A percentile compares a stretch with the other conserved stretches of the same genome.
Evolutionary conservation across 306 rosid genomes (phyloP).

Genomic region (Rosa chinensis): DNA sequence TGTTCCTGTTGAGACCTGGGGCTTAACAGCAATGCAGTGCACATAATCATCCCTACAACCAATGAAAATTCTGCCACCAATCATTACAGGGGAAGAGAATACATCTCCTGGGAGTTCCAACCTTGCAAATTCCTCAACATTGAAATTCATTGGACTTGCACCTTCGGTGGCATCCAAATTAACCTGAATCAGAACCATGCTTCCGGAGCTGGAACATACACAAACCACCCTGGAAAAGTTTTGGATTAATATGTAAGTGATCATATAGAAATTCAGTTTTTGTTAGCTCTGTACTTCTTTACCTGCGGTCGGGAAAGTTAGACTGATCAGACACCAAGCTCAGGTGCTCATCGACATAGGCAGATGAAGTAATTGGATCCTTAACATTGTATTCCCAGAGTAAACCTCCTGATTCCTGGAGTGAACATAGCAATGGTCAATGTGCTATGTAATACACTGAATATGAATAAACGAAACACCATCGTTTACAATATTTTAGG

Average conservation of each 20-base stretch:
- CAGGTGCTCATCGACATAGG: slow-evolving; percentile 74
- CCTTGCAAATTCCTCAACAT: slow-evolving; percentile 61
- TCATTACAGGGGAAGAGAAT: slow-evolving; percentile 87
- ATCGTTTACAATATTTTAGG: background rate
- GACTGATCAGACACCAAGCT: slow-evolving; percentile 41
- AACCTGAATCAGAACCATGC: slow-evolving; percentile 55
- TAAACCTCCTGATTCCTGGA: slow-evolving; percentile 68
- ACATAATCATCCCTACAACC: slow-evolving; percentile 85
- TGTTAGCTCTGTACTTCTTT: background rate
- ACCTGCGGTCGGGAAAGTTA: slow-evolving; percentile 68
- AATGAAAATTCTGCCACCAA: slow-evolving; percentile 72
- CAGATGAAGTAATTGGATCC: slow-evolving; percentile 80
- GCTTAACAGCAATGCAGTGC: slow-evolving; percentile 53
- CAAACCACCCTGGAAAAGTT: slow-evolving; percentile 61
- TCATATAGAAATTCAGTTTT: background rate
- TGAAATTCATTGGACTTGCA: slow-evolving; percentile 9
- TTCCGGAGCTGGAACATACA: slow-evolving; percentile 79
- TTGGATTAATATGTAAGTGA: background rate
- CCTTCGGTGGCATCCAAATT: slow-evolving; percentile 22
- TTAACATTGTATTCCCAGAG: slow-evolving; percentile 74
- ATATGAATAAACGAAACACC: background rate
- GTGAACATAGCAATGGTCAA: slow-evolving; percentile 19
- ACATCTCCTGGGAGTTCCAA: slow-evolving; percentile 59
- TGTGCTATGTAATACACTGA: background rate
- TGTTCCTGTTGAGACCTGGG: background rate